Evolutionary conservation across 495 filamentous ascomycete genomes (phyloP).

Genomic region (Zalerion maritima): DNA sequence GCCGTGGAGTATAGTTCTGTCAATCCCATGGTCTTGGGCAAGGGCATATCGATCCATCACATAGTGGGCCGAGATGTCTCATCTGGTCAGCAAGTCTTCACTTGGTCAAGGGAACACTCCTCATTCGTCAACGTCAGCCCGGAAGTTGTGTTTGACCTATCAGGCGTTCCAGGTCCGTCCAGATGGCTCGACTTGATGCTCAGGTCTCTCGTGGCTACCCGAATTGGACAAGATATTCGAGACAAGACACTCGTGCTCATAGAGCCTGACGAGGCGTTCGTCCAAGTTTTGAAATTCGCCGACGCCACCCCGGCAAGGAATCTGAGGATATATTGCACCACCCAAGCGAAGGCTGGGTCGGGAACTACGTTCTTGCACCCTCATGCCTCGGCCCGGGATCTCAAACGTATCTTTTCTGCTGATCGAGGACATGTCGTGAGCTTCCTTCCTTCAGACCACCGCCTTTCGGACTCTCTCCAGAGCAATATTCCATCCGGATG

Average conservation of each 20-base stretch:
- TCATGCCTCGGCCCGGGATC: slow-evolving; percentile 8
- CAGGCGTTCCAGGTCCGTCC: too few relatives aligned
- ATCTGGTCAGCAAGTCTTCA: slow-evolving; percentile 12
- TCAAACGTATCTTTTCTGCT: slow-evolving; percentile 13
- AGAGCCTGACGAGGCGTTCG: slow-evolving; percentile 19
- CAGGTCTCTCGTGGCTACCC: slow-evolving; percentile 14
- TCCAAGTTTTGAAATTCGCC: slow-evolving; percentile 14
- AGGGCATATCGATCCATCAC: slow-evolving; percentile 7
- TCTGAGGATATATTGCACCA: slow-evolving; percentile 9
- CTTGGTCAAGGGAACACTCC: slow-evolving; percentile 15
- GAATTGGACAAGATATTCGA: slow-evolving; percentile 4
- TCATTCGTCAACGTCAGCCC: slow-evolving; percentile 16
- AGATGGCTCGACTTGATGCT: slow-evolving; percentile 9
- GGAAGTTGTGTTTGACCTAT: too few relatives aligned
- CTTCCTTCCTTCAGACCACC: slow-evolving; percentile 10
- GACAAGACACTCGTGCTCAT: slow-evolving; percentile 14
- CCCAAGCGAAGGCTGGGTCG: slow-evolving; percentile 3
- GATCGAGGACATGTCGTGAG: slow-evolving; percentile 16
- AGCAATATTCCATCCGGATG: too few relatives aligned
- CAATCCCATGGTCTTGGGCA: slow-evolving; percentile 11
- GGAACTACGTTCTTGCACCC: slow-evolving; percentile 12
- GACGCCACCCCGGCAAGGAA: slow-evolving; percentile 1
- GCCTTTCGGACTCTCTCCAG: too few relatives aligned
- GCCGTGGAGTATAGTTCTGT: slow-evolving; percentile 24
- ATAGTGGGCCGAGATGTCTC: slow-evolving; percentile 16